A percentile compares a stretch with the other conserved stretches of the same genome.
phyloP scores from a whole-genome alignment of 495 filamentous ascomycete species.

The Neurospora intermedia region DNA sequence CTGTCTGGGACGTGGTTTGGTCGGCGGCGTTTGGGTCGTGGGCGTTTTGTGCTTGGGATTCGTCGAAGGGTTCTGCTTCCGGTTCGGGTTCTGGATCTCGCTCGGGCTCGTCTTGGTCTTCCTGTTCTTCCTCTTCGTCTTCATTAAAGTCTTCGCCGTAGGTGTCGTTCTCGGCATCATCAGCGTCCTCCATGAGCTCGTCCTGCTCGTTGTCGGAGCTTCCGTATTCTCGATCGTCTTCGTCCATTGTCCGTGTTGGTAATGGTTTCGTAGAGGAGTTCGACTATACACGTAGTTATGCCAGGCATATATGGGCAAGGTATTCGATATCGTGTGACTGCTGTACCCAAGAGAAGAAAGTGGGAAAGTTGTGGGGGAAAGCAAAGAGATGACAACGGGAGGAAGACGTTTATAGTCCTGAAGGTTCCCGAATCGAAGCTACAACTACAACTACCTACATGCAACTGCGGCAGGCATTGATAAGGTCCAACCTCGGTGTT shows the following conservation, averaged over 20 bases:
- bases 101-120: constrained; percentile 41
- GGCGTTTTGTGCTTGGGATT: constrained; percentile 37
- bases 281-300: background rate
- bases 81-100: constrained; percentile 11
- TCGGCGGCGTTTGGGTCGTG: constrained; percentile 45
- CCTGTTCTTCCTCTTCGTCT: constrained; percentile 45
- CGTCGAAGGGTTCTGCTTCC: constrained; percentile 13
- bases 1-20: constrained; percentile 1
- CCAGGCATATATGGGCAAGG: background rate
- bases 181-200: constrained; percentile 53
- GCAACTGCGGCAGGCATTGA: background rate
- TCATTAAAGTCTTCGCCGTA: constrained; percentile 48
- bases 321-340: background rate
- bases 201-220: constrained; percentile 52
- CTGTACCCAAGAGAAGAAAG: background rate
- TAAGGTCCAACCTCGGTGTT: background rate
- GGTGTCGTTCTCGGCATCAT: constrained; percentile 49
- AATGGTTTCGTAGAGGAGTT: background rate
- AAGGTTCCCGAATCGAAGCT: background rate
- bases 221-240: constrained; percentile 35
- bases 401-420: background rate
- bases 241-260: constrained; percentile 20
- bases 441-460: no score
- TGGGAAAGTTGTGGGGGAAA: background rate
- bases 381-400: background rate